Base-by-base conservation (phyloP, 768 basidiomycete genomes). In the Fibroporia radiculosa region DNA sequence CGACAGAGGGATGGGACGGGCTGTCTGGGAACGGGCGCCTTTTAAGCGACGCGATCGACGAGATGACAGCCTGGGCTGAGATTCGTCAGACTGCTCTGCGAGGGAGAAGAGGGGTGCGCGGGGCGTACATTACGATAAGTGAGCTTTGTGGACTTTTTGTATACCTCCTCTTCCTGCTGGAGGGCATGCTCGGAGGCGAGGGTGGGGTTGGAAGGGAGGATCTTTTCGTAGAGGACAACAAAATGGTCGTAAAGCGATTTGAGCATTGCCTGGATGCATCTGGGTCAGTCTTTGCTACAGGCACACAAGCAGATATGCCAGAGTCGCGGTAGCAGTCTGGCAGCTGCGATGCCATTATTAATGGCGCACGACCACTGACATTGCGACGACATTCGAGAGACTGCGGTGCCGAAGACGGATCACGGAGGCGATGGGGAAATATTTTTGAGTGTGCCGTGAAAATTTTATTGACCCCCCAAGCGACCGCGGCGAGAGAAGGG, bases 131-230 rank as follows among this genome's bases (percentile, higher is more conserved):
- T 84, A 40, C 89, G 84, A 62, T 95, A 95, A 0, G 89, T 89
- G 37, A 77, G 60, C 62, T 87, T 90, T 42, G 71, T 82, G 0
- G 84, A 77, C 49, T 77, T 79, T 20, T 68, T 70, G 63, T 91
- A 92, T 0, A 91, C 72, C 48, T 90, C 82, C 26, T 77, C 75
- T 56, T 95, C 92, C 56, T 95, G 90, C 39, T 67, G 74, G 8
- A 91, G 71, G 3, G 92, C 80, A 64, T 95, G 85, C 42, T 89
- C 80, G 0, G 80, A 66, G 0, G 89, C 84, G 16, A 93, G 60
- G 19, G 70, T 65, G 0, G 84, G 80, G 47, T 81, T 70, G 12
- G 62, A 47, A 2, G 75, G 62, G 2, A 75, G 62, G 36, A 91
- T 65, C 7, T 63, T 46, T 7, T 75, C 65, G 65, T 93, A 93